phyloP scores from a whole-genome alignment of 2,329 filamentous ascomycete genomes.

The Aotearoamyces nothofagi region DNA sequence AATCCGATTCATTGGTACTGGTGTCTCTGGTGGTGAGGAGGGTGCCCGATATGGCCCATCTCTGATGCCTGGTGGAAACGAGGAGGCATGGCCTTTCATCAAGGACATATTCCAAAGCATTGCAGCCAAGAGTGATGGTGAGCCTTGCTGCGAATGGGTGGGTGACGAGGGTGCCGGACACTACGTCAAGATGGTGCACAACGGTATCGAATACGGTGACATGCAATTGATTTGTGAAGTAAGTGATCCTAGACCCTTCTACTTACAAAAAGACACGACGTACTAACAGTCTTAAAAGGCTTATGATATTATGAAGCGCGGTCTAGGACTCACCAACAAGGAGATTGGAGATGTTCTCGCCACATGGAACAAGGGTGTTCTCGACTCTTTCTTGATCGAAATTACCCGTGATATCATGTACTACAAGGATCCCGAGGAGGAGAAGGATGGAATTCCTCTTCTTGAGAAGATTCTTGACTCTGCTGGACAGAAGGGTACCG shows the following conservation, averaged over 20 bases:
- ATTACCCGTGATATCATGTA: constrained; percentile 98
- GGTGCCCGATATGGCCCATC: constrained; percentile 95
- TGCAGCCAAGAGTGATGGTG: constrained; percentile 89
- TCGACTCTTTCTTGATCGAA: constrained; percentile 98
- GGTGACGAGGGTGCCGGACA: constrained; percentile 98
- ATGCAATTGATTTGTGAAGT: constrained; percentile 99
- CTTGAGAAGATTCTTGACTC: constrained; percentile 99
- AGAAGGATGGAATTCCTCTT: constrained; percentile 76
- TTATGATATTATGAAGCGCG: constrained; percentile 99
- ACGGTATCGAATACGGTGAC: constrained; percentile 99
- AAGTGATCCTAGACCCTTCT: constrained; percentile 19
- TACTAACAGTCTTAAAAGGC: too few relatives aligned
- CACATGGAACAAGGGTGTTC: constrained; percentile 96
- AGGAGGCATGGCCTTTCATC: constrained; percentile 94
- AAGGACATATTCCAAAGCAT: constrained; percentile 99
- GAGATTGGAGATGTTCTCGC: constrained; percentile 91
- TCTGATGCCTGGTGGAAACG: constrained; percentile 97
- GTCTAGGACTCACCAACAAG: constrained; percentile 74
- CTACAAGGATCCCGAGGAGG: constrained; percentile 94
- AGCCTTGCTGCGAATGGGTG: constrained; percentile 99
- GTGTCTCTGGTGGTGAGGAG: constrained; percentile 98
- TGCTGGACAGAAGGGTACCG: constrained; percentile 97
- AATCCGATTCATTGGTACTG: constrained; percentile 88
- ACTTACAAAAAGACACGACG: too few relatives aligned
- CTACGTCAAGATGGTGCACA: constrained; percentile 99